These are phyloP conservation scores for Scheffersomyces ergatensis DNA, from an alignment of 805 yeast genomes.

Conservation along the genomic window DNA sequence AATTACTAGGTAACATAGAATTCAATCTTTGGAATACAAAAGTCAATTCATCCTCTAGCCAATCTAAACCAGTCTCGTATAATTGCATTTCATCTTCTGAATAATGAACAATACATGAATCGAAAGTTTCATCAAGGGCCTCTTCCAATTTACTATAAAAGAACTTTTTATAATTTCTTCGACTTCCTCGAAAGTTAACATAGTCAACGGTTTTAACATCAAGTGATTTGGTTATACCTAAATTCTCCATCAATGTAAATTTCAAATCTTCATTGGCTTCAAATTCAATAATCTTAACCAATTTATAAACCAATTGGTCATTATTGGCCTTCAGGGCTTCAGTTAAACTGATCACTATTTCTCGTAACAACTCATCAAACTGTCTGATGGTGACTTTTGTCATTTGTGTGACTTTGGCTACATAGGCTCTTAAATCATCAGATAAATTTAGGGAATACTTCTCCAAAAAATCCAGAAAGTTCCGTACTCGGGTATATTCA, in stretches of 20 bases:
- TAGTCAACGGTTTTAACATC: conserved; percentile 21
- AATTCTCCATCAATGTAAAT: conserved; percentile 26
- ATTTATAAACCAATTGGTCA: conserved; percentile 61
- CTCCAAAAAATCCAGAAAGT: conserved; percentile 72
- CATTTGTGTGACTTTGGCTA: conserved; percentile 54
- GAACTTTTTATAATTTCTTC: conserved; percentile 60
- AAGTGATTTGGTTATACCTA: conserved; percentile 17
- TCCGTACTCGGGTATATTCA: conserved; percentile 65
- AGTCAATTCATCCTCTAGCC: conserved; percentile 79
- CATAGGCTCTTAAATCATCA: conserved; percentile 67
- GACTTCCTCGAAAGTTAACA: conserved; percentile 26
- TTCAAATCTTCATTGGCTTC: conserved; percentile 81
- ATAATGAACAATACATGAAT: conserved; percentile 58
- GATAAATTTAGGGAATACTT: conserved; percentile 46
- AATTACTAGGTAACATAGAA: conserved; percentile 63
- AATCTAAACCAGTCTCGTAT: conserved; percentile 61
- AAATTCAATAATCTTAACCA: conserved; percentile 73
- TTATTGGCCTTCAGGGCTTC: conserved; percentile 75
- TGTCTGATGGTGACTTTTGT: conserved; percentile 46
- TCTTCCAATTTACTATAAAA: conserved; percentile 58
- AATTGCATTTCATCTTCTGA: conserved; percentile 52
- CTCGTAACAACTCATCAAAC: conserved; percentile 64
- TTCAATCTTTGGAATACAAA: conserved; percentile 60
- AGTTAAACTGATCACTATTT: conserved; percentile 64
- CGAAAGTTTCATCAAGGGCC: conserved; percentile 65